Base-by-base conservation (phyloP, 2,329 filamentous ascomycete genomes). In the Neophaeococcomyces mojaviensis region DNA sequence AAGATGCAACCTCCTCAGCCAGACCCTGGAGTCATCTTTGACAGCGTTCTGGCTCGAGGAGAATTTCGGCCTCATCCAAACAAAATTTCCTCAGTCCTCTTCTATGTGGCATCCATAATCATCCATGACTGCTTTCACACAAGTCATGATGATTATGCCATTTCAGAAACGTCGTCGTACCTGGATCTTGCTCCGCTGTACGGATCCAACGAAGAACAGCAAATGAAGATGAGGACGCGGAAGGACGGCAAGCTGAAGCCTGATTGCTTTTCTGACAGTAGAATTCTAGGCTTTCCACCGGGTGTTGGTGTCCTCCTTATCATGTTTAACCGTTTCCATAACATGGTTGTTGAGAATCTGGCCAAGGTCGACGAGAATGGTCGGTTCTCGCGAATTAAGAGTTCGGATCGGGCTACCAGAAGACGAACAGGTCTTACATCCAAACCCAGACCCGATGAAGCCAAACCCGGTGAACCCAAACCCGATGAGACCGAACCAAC, bases 351-450 rank as follows among this genome's bases (percentile, higher is more conserved):
- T 1, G 77, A 81, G 44, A 84, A 90, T 50, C 70, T 96, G 15
- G 85, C 85, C 0, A 68, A 75, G n/a, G 90, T 96, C 64, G 95
- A 96, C 58, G 89, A 96, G 57, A 78, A 79, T 36, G 81, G 80
- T 13, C 78, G 86, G 18, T 96, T 95, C 10, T 6, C 24, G 10
- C 24, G n/a, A n/a, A n/a, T n/a, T n/a, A n/a, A n/a, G n/a, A n/a
- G n/a, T n/a, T n/a, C n/a, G n/a, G n/a, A n/a, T n/a, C n/a, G n/a
- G n/a, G 1, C 67, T 78, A 0, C 57, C 68, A 0, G 71, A 70
- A 2, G 77, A 82, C 34, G 69, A 71, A 20, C 60, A 68, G 16
- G n/a, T n/a, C n/a, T 57, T 62, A 44, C 60, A 65, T 22, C 67
- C 69, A 79, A 77, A 74, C n/a, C n/a, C n/a, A n/a, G n/a, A n/a